Percentiles rank a stretch among this genome's conserved stretches.
phyloP scores from a whole-genome alignment of 768 basidiomycete genomes.

The Cystoderma amianthinum region DNA sequence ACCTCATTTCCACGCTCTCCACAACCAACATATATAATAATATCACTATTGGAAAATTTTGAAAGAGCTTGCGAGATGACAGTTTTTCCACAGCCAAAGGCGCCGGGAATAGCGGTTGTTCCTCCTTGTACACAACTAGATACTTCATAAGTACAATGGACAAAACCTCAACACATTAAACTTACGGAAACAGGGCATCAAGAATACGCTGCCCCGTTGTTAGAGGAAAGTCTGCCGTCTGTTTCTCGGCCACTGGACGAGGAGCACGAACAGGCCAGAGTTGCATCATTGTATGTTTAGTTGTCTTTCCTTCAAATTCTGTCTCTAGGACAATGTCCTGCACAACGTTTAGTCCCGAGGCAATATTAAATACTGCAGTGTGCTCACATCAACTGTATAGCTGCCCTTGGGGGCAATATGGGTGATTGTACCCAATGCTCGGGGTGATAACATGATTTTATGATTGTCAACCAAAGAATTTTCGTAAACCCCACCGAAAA shows the following conservation, averaged over 20 bases:
- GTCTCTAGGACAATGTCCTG: slow-evolving; percentile 96
- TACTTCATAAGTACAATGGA: not conserved
- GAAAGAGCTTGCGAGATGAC: slow-evolving; percentile 98
- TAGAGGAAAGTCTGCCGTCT: slow-evolving; percentile 86
- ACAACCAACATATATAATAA: slow-evolving; percentile 98
- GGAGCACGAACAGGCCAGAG: slow-evolving; percentile 99
- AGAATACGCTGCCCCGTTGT: slow-evolving; percentile 96
- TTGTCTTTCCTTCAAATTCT: slow-evolving; percentile 92
- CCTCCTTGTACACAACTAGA: slow-evolving; percentile 90
- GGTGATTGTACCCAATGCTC: slow-evolving; percentile 92
- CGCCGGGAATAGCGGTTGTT: slow-evolving; percentile 96
- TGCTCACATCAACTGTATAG: slow-evolving; percentile 80
- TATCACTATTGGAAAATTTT: slow-evolving; percentile 98
- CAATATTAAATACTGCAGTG: not conserved
- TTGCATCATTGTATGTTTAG: slow-evolving; percentile 95
- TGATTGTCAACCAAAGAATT: slow-evolving; percentile 96
- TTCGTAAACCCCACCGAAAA: slow-evolving; percentile 93
- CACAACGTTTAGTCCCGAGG: not conserved
- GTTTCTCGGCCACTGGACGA: slow-evolving; percentile 91
- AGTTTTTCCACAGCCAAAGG: slow-evolving; percentile 98
- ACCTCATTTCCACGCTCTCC: slow-evolving; percentile 98
- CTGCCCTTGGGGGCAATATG: slow-evolving; percentile 91
- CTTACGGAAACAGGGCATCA: slow-evolving; percentile 93
- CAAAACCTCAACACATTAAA: slow-evolving; percentile 7
- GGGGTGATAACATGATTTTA: slow-evolving; percentile 94